These are phyloP conservation scores for Aspergillus steynii DNA, from an alignment of 495 filamentous ascomycete species.

Conservation along the genomic window DNA sequence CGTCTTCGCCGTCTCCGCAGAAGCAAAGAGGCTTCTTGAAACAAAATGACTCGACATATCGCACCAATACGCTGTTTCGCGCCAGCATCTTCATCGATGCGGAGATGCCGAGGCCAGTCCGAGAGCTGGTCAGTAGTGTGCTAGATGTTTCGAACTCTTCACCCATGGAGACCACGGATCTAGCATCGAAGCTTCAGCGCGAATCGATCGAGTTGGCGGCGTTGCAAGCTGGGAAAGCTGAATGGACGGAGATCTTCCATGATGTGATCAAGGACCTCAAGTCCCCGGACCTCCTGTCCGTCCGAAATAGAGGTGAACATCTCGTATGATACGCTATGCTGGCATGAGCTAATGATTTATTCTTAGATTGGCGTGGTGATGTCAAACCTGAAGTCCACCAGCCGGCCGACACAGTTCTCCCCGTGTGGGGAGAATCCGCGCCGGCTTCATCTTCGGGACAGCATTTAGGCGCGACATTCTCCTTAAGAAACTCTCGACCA, in stretches of 20 bases:
- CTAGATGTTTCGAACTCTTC: background rate
- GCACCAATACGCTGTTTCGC: background rate
- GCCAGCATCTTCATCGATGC: background rate
- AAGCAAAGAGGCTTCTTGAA: background rate
- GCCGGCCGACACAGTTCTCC: background rate
- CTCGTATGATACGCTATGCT: no score
- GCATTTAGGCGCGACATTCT: background rate
- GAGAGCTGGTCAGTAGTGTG: background rate
- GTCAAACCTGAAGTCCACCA: background rate
- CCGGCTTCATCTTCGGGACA: background rate
- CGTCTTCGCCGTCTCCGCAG: background rate
- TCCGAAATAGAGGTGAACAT: background rate
- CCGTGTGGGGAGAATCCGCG: background rate
- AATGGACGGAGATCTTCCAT: background rate
- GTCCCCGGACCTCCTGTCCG: background rate
- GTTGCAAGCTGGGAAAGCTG: background rate
- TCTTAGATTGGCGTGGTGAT: background rate
- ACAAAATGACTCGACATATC: background rate
- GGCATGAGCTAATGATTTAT: background rate
- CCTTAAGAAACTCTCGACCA: background rate
- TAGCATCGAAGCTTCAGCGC: background rate
- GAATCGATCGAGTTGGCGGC: background rate
- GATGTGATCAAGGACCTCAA: background rate
- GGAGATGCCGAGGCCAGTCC: background rate
- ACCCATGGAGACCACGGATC: background rate